Percentiles rank a stretch among this genome's conserved stretches.
Conservation (phyloP, 2,329 filamentous ascomycete species). For the Xylariaceae sp. region DNA sequence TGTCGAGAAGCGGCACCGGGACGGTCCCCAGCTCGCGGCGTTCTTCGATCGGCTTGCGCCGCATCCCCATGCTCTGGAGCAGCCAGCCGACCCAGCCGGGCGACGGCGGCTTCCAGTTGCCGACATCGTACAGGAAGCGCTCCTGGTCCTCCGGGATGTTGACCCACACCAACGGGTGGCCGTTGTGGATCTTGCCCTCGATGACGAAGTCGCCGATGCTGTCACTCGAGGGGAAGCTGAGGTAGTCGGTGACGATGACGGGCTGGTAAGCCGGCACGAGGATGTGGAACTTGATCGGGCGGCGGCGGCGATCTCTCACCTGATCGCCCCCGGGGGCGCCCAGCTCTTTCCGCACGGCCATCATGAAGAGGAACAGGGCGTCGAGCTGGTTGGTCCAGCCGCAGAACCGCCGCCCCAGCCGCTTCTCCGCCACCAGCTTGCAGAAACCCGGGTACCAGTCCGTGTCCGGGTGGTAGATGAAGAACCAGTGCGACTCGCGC, state of each 20-base stretch:
- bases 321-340: no score
- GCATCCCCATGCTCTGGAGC: neutral
- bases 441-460: constrained; percentile 46
- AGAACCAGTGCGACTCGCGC: constrained; percentile 33
- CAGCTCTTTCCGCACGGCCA: constrained; percentile 35
- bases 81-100: constrained; percentile 32
- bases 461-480: constrained; percentile 45
- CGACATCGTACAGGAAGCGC: constrained; percentile 35
- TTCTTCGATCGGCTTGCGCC: neutral
- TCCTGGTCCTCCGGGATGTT: constrained; percentile 40
- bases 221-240: constrained; percentile 38
- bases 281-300: constrained; percentile 38
- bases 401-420: constrained; percentile 39
- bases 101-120: constrained; percentile 37
- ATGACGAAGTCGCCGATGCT: constrained; percentile 39
- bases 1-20: neutral
- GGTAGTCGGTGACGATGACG: constrained; percentile 39
- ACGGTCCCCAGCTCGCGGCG: constrained; percentile 1
- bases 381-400: constrained; percentile 45
- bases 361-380: constrained; percentile 43
- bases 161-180: constrained; percentile 41
- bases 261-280: constrained; percentile 44
- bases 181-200: constrained; percentile 43
- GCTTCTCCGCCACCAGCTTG: constrained; percentile 38
- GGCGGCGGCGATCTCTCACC: constrained; percentile 24